Percentiles rank a stretch among this genome's conserved stretches.
phyloP scores from a whole-genome alignment of 2,329 filamentous ascomycete species.

The Colletotrichum sp. region DNA sequence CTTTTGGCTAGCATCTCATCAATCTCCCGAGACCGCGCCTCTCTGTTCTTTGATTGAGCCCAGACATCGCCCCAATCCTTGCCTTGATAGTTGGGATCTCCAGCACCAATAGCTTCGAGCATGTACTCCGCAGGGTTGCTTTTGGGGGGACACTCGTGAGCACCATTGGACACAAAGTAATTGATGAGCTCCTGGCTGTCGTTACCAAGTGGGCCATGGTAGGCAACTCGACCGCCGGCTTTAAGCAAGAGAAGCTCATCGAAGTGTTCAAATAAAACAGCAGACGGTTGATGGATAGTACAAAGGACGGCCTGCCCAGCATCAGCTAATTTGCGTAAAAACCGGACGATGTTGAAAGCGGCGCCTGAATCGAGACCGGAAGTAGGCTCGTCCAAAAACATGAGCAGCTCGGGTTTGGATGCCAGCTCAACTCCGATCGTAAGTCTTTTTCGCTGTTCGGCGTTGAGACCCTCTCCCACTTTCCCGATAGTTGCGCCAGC shows the following conservation, averaged over 20 bases:
- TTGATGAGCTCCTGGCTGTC: conserved; percentile 52
- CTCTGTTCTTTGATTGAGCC: conserved; percentile 55
- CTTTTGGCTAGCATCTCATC: conserved; percentile 54
- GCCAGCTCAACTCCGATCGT: conserved; percentile 64
- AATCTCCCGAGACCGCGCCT: conserved; percentile 54
- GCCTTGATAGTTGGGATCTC: conserved; percentile 63
- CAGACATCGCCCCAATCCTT: conserved; percentile 70
- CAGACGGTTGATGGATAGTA: conserved; percentile 65
- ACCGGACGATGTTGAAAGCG: conserved; percentile 66
- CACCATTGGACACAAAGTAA: conserved; percentile 59
- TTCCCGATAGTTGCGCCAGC: conserved; percentile 69
- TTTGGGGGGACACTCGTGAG: conserved; percentile 48
- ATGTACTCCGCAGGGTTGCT: conserved; percentile 62
- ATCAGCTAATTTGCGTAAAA: conserved; percentile 65
- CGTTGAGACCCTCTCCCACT: conserved; percentile 63
- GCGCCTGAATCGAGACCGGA: conserved; percentile 64
- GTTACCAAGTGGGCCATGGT: conserved; percentile 58
- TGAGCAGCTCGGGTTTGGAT: conserved; percentile 62
- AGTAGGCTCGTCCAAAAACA: conserved; percentile 69
- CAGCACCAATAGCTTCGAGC: conserved; percentile 65
- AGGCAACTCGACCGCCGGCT: conserved; percentile 57
- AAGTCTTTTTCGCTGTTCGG: conserved; percentile 62
- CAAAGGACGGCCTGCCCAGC: conserved; percentile 64
- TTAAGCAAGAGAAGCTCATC: conserved; percentile 61
- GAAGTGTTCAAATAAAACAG: conserved; percentile 61